phyloP scores from a whole-genome alignment of 2,329 filamentous ascomycete genomes.

The Beauveria scarabaeidicola region DNA sequence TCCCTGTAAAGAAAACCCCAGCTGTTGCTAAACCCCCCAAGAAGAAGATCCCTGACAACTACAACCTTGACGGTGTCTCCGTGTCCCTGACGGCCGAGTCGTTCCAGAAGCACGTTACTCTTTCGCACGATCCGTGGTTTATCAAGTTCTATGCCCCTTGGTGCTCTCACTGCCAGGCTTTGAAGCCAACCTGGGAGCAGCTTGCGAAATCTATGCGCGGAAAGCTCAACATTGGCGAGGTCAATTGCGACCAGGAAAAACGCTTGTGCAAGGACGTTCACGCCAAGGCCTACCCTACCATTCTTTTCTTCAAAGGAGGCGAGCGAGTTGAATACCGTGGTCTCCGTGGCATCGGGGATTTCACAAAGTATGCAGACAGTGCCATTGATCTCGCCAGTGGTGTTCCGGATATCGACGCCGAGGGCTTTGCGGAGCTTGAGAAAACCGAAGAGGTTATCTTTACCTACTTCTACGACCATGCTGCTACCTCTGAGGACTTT shows the following conservation, averaged over 20 bases:
- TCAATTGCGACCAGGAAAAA: conserved; percentile 83
- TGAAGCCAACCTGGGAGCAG: conserved; percentile 84
- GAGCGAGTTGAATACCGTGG: conserved; percentile 92
- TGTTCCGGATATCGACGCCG: conserved; percentile 71
- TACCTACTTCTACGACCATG: conserved; percentile 94
- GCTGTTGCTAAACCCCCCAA: conserved; percentile 14
- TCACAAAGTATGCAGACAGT: conserved; percentile 79
- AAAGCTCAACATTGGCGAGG: conserved; percentile 84
- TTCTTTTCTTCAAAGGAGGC: conserved; percentile 85
- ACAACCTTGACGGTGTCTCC: conserved; percentile 67
- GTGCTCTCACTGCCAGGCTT: conserved; percentile 91
- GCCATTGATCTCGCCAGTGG: conserved; percentile 70
- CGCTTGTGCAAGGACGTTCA: conserved; percentile 87
- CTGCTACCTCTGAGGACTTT: conserved; percentile 89
- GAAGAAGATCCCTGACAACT: conserved; percentile 12
- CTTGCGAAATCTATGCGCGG: conserved; percentile 88
- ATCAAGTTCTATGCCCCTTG: conserved; percentile 98
- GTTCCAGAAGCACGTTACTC: conserved; percentile 79
- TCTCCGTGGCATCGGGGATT: conserved; percentile 82
- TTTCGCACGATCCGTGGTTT: conserved; percentile 89
- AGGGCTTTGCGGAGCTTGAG: conserved; percentile 71
- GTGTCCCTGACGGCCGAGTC: conserved; percentile 70
- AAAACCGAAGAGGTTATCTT: conserved; percentile 94
- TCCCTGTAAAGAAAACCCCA: conserved; percentile 12
- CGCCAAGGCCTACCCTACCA: conserved; percentile 74